Evolutionary conservation across 1,284 basidiomycete species (phyloP), one percentile per base, ranked within the genome.

Genomic region (Ustilago tritici): DNA sequence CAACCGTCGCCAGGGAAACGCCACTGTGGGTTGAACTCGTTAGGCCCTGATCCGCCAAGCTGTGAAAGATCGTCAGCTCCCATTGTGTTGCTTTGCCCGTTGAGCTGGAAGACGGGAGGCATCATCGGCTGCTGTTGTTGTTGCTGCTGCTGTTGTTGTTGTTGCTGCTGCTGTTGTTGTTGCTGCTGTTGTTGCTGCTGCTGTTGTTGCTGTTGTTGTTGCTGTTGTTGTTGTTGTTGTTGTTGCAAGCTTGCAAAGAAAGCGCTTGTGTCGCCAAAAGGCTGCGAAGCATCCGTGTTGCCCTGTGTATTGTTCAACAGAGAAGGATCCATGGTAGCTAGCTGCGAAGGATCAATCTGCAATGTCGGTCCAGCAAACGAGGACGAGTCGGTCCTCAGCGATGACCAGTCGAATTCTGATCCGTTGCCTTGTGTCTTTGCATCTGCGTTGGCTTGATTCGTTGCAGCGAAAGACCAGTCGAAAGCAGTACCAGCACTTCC

Each of bases 311-410:
- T 66, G 55, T 59, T 64, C 56, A 75, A 54, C 1, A 78, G 61
- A 38, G 76, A 70, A 19, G 76, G 76, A 57, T 78, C 70, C 76
- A 78, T 68, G 31, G 76, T 78, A 7, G 54, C 54, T 2, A 66
- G 28, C 54, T 72, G 74, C n/a, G 57, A 55, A 10, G 59, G 31
- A 28, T 69, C 64, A 19, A 66, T 36, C 17, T 70, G 61, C 49
- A 59, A 9, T 4, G 50, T 35, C 5, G 61, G 5, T n/a, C 38
- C 47, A 4, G 15, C 19, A 28, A 73, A 68, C 0, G 55, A 23
- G 3, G 61, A 31, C 36, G 61, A 38, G 54, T 73, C 62, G 11
- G 46, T 38, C 41, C 62, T 77, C 40, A 77, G 57, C 0, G 43
- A 34, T 2, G 70, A 58, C 75, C 75, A 77, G 46, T 72, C 66